Evolutionary conservation across 2,329 filamentous ascomycete genomes (phyloP).

Genomic region (Colletotrichum sp.): DNA sequence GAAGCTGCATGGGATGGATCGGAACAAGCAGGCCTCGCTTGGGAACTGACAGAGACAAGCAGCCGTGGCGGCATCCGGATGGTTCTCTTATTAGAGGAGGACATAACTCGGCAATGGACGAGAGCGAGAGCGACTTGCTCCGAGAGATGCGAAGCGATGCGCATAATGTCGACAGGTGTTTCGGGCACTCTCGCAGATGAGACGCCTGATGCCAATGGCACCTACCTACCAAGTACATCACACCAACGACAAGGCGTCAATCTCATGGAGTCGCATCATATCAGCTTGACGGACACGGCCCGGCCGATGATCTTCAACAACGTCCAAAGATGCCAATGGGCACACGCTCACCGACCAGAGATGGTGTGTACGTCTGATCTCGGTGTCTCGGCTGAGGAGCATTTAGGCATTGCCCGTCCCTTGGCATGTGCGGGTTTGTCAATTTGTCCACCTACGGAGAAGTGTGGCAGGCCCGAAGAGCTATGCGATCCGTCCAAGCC

Average conservation of each 20-base stretch:
- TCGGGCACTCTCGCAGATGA: background rate
- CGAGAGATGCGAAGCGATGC: background rate
- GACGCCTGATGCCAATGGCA: background rate
- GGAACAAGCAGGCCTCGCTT: background rate
- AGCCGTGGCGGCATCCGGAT: background rate
- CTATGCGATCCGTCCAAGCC: background rate
- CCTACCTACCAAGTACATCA: background rate
- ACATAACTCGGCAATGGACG: background rate
- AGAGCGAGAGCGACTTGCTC: background rate
- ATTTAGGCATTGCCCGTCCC: slow-evolving; percentile 7
- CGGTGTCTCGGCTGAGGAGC: slow-evolving; percentile 17
- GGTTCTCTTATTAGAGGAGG: background rate
- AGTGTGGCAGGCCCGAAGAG: background rate
- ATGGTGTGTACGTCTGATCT: slow-evolving; percentile 17
- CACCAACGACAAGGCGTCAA: background rate
- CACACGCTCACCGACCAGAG: slow-evolving; percentile 13
- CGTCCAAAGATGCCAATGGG: background rate
- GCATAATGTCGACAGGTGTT: background rate
- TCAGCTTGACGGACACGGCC: background rate
- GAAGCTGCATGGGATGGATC: slow-evolving; percentile 7
- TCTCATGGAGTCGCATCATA: background rate
- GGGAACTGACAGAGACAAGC: background rate
- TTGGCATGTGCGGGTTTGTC: slow-evolving; percentile 8
- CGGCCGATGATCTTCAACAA: slow-evolving; percentile 9
- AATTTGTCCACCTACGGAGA: background rate